A percentile compares a stretch with the other conserved stretches of the same genome.
Evolutionary conservation across 805 yeast species (phyloP).

Genomic region (Candida glaebosa): DNA sequence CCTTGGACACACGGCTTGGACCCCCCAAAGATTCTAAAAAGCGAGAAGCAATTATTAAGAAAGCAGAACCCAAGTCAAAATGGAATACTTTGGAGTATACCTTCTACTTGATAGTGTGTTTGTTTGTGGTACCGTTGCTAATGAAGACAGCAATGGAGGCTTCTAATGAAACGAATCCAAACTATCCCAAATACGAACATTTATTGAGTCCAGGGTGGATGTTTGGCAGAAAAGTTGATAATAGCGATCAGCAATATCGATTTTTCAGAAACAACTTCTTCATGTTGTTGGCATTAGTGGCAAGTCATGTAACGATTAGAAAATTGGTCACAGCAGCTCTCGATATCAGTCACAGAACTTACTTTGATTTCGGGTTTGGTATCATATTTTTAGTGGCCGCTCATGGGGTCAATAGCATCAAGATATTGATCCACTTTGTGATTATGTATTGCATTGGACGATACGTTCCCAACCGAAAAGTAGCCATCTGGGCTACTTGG

Average conservation of each 20-base stretch:
- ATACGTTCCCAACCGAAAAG: constrained; percentile 24
- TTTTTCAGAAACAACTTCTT: constrained; percentile 82
- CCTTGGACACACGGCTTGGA: constrained; percentile 49
- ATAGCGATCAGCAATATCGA: constrained; percentile 85
- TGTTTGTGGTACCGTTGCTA: constrained; percentile 77
- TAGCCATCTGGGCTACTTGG: constrained; percentile 59
- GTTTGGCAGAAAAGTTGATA: constrained; percentile 85
- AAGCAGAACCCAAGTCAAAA: constrained; percentile 42
- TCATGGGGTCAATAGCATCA: constrained; percentile 74
- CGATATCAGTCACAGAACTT: constrained; percentile 35
- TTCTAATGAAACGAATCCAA: constrained; percentile 69
- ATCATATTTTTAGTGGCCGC: constrained; percentile 62
- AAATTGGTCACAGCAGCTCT: constrained; percentile 18
- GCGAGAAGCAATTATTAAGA: constrained; percentile 26
- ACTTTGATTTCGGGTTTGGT: constrained; percentile 77
- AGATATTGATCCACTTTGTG: constrained; percentile 55
- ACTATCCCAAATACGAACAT: constrained; percentile 60
- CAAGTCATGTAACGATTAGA: constrained; percentile 54
- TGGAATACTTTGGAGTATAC: constrained; percentile 80
- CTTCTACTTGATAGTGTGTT: constrained; percentile 60
- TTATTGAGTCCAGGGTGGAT: constrained; percentile 82
- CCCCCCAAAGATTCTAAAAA: constrained; percentile 34
- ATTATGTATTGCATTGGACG: constrained; percentile 52
- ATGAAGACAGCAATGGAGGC: constrained; percentile 78
- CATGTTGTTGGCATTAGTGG: constrained; percentile 52